phyloP scores from a whole-genome alignment of 306 rosid genomes.

The Quercus robur region DNA sequence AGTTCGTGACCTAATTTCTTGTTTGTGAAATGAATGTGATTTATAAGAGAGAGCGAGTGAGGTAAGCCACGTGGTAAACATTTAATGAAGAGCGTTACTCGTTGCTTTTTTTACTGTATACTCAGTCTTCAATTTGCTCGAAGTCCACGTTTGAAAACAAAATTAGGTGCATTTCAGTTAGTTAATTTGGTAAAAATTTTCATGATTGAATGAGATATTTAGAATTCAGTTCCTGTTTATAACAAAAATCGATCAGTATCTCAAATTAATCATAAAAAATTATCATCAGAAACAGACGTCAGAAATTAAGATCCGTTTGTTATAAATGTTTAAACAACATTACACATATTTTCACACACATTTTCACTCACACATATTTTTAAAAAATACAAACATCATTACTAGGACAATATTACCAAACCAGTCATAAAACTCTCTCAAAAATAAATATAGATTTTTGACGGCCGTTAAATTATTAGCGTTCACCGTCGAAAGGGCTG shows the following conservation, averaged over 20 bases:
- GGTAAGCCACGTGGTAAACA: neutral
- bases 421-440: neutral
- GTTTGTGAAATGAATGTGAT: neutral
- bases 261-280: accelerated
- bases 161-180: accelerated
- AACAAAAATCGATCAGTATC: accelerated
- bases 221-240: accelerated
- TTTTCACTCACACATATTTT: too few species aligned
- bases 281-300: accelerated
- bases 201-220: accelerated
- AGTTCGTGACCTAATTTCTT: conserved; percentile 27
- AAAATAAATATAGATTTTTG: neutral
- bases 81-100: neutral
- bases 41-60: too few species aligned
- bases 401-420: too few species aligned
- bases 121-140: neutral
- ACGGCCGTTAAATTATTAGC: neutral
- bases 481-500: neutral
- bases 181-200: accelerated
- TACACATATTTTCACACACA: accelerated
- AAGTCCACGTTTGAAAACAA: neutral
- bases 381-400: too few species aligned
- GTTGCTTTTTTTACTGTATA: neutral
- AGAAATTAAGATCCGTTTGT: accelerated
- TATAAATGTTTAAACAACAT: too few species aligned